Percentiles rank a stretch among this genome's conserved stretches.
phyloP scores from a whole-genome alignment of 495 filamentous ascomycete species.

The Aspergillus sparsus region DNA sequence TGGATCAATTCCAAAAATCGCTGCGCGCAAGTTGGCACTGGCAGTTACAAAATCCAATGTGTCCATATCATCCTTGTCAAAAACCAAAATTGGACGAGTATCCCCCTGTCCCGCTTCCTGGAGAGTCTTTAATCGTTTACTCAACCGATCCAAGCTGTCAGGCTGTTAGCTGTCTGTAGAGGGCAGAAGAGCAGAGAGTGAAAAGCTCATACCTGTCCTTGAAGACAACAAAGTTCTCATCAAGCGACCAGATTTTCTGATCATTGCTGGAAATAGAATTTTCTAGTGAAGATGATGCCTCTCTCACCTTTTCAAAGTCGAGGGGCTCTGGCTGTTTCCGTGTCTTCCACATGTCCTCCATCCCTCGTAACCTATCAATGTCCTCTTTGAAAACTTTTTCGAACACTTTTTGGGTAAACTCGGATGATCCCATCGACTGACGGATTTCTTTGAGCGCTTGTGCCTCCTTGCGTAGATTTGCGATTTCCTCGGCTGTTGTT shows the following conservation, averaged over 20 bases:
- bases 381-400: constrained; percentile 90
- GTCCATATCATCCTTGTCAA: constrained; percentile 97
- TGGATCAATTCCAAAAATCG: constrained; percentile 79
- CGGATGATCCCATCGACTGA: constrained; percentile 74
- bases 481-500: constrained; percentile 72
- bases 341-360: constrained; percentile 97
- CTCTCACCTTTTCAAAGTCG: constrained; percentile 56
- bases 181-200: not conserved
- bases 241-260: constrained; percentile 75
- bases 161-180: constrained; percentile 10
- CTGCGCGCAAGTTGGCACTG: constrained; percentile 82
- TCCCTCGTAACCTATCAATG: constrained; percentile 76
- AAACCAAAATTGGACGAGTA: constrained; percentile 66
- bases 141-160: constrained; percentile 68
- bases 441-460: constrained; percentile 80
- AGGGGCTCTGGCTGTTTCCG: constrained; percentile 72
- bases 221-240: constrained; percentile 86
- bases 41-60: constrained; percentile 94
- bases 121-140: constrained; percentile 66
- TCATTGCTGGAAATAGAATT: constrained; percentile 61
- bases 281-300: constrained; percentile 53
- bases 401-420: constrained; percentile 82
- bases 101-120: constrained; percentile 48
- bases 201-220: constrained; percentile 61
- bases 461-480: constrained; percentile 78